These are phyloP conservation scores for Aspergillus bridgeri DNA, from an alignment of 495 filamentous ascomycete species.

Conservation along the genomic window DNA sequence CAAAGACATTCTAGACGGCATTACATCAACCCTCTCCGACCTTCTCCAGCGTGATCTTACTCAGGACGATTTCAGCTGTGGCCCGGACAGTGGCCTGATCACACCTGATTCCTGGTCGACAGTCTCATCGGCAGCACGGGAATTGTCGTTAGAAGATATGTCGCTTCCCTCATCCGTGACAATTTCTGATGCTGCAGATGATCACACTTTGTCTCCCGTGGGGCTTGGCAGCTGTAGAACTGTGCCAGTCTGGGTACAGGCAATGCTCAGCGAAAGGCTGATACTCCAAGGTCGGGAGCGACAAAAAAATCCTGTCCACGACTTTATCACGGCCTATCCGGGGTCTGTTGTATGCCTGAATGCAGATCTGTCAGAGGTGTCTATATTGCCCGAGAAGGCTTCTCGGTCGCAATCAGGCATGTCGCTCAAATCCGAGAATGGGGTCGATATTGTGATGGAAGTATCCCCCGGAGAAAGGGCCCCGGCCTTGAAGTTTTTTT, in stretches of 20 bases:
- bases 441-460: constrained; percentile 9
- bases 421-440: constrained; percentile 10
- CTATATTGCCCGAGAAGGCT: neutral
- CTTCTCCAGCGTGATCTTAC: constrained; percentile 14
- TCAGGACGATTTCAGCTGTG: neutral
- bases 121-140: constrained; percentile 1
- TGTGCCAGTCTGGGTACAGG: constrained; percentile 13
- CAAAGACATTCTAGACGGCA: constrained; percentile 29
- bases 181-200: constrained; percentile 10
- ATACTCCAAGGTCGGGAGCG: constrained; percentile 9
- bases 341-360: constrained; percentile 2
- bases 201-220: constrained; percentile 5
- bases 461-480: constrained; percentile 2
- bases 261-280: constrained; percentile 8
- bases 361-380: constrained; percentile 8
- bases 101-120: constrained; percentile 20
- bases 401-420: neutral
- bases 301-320: constrained; percentile 14
- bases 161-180: constrained; percentile 11
- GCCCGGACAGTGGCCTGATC: constrained; percentile 4
- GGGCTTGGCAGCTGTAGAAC: neutral
- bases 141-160: constrained; percentile 4
- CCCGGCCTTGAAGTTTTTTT: constrained; percentile 57
- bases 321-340: constrained; percentile 5
- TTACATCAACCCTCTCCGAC: constrained; percentile 12